Evolutionary conservation across 306 rosid genomes (phyloP).

Genomic region (Astragalus membranaceus): DNA sequence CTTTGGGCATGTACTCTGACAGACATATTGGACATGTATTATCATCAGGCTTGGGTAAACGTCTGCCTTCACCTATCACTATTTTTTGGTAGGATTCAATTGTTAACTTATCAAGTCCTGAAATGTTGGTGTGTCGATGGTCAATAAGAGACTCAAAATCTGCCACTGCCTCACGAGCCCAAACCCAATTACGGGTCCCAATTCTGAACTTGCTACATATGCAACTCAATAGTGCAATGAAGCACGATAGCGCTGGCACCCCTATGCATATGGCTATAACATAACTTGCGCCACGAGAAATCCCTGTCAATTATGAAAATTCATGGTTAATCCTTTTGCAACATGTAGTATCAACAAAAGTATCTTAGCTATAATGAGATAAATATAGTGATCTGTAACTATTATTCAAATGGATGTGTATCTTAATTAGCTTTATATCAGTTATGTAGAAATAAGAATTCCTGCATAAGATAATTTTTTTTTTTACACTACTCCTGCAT

Average conservation of each 20-base stretch:
- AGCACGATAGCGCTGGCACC: constrained; percentile 34
- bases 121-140: constrained; percentile 9
- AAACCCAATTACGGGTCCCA: constrained; percentile 9
- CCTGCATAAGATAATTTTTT: too few species aligned
- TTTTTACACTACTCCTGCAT: too few species aligned
- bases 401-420: too few species aligned
- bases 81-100: constrained; percentile 57
- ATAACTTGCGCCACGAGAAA: constrained; percentile 39
- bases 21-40: constrained; percentile 57
- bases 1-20: constrained; percentile 52
- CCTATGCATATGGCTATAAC: constrained; percentile 43
- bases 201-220: constrained; percentile 9
- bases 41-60: constrained; percentile 40
- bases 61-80: constrained; percentile 40
- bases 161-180: not conserved
- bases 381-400: too few species aligned
- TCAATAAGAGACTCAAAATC: constrained; percentile 37
- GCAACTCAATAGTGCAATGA: constrained; percentile 36
- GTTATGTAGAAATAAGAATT: too few species aligned
- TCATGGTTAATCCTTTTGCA: not conserved
- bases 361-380: too few species aligned
- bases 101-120: constrained; percentile 50
- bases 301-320: constrained; percentile 31
- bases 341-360: not conserved
- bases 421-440: too few species aligned